Evolutionary conservation across 495 filamentous ascomycete genomes (phyloP).

Genomic region (Lentithecium fluviatile): DNA sequence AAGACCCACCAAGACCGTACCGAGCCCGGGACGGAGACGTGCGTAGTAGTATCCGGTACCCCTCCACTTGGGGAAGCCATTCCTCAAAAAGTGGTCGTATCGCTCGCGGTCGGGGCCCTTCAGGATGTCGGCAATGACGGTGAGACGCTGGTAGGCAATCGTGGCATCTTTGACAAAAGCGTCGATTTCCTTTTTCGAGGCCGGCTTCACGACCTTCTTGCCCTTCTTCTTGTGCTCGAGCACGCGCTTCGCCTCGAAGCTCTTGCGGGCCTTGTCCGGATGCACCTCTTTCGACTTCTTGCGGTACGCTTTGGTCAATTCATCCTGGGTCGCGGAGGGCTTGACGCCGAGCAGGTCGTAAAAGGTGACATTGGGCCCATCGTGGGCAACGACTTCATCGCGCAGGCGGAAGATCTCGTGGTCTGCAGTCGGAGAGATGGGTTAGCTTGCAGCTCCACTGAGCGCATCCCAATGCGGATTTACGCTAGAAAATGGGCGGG

Average conservation of each 20-base stretch:
- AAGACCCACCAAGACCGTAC: constrained; percentile 77
- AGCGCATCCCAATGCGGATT: constrained; percentile 6
- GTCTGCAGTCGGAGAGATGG: constrained; percentile 54
- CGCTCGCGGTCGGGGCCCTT: constrained; percentile 75
- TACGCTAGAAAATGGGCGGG: constrained; percentile 7
- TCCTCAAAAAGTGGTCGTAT: constrained; percentile 91
- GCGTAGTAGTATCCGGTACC: constrained; percentile 98
- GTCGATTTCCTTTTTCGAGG: constrained; percentile 68
- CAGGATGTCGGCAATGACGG: constrained; percentile 79
- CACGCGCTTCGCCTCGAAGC: constrained; percentile 70
- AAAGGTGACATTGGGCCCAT: constrained; percentile 83
- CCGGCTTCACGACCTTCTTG: constrained; percentile 65
- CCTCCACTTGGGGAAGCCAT: constrained; percentile 95
- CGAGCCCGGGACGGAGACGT: constrained; percentile 85
- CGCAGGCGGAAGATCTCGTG: constrained; percentile 94
- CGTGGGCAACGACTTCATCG: constrained; percentile 74
- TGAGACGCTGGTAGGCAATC: constrained; percentile 77
- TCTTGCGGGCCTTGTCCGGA: constrained; percentile 91
- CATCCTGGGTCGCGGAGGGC: constrained; percentile 73
- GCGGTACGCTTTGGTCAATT: constrained; percentile 90
- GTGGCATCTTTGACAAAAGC: constrained; percentile 71
- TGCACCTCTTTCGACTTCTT: constrained; percentile 79
- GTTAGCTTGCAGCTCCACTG: constrained; percentile 16
- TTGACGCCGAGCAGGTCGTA: constrained; percentile 86
- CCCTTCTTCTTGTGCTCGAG: constrained; percentile 52